Conservation (phyloP, 2,329 filamentous ascomycete genomes). For the Epichloe elymi region DNA sequence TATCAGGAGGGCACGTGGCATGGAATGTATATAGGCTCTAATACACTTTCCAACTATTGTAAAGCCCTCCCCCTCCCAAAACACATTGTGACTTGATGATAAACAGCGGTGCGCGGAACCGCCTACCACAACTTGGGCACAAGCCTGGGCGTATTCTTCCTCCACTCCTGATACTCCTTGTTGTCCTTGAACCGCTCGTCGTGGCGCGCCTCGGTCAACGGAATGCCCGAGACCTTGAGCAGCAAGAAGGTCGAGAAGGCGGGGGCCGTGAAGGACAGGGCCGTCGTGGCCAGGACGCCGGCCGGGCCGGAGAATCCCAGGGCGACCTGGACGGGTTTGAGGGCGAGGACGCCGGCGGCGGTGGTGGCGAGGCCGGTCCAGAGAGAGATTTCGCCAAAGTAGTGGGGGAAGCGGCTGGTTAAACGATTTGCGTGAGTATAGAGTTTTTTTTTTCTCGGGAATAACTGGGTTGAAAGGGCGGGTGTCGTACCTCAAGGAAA, state of each 20-base stretch:
- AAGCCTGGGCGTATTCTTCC: conserved; percentile 50
- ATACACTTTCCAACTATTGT: too few relatives aligned
- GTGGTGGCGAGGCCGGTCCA: conserved; percentile 55
- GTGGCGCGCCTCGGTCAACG: conserved; percentile 56
- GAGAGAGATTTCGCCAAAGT: conserved; percentile 57
- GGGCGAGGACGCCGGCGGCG: conserved; percentile 42
- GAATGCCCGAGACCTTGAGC: conserved; percentile 49
- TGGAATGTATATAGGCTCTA: background rate
- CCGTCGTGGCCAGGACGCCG: conserved; percentile 17
- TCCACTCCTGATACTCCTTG: conserved; percentile 56
- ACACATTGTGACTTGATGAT: background rate
- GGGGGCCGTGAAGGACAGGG: conserved; percentile 44
- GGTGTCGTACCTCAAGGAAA: conserved; percentile 32
- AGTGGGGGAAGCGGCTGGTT: conserved; percentile 46
- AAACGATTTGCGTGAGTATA: too few relatives aligned
- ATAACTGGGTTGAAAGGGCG: too few relatives aligned
- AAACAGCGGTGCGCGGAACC: background rate
- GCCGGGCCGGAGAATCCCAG: conserved; percentile 38
- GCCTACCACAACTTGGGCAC: conserved; percentile 42
- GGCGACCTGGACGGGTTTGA: conserved; percentile 39
- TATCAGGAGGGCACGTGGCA: background rate
- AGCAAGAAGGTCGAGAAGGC: conserved; percentile 51
- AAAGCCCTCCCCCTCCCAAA: too few relatives aligned
- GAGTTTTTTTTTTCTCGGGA: too few relatives aligned
- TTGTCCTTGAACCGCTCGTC: conserved; percentile 49